phyloP scores from a whole-genome alignment of 371 early-diverging fungal species.

The Rhizopus sp. region DNA sequence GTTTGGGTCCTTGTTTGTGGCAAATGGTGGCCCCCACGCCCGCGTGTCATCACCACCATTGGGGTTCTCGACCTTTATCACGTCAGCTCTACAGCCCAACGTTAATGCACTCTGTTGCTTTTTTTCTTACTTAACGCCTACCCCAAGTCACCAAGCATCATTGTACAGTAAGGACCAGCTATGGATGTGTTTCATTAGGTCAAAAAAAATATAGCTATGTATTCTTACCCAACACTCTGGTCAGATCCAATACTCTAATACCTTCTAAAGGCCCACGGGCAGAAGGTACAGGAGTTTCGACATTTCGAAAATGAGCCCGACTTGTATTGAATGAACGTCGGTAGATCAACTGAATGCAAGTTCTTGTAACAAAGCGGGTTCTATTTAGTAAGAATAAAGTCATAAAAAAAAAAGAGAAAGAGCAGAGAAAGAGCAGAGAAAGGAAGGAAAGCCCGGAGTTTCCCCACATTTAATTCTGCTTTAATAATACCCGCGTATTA shows the following conservation, averaged over 20 bases:
- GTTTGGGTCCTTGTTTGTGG: conserved; percentile 41
- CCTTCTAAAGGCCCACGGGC: conserved; percentile 65
- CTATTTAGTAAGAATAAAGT: not conserved
- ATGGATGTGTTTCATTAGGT: not conserved
- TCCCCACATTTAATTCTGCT: conserved; percentile 1
- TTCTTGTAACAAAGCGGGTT: not conserved
- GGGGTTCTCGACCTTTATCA: conserved; percentile 89
- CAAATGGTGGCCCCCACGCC: conserved; percentile 82
- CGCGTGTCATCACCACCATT: conserved; percentile 85
- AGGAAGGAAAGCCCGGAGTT: not conserved
- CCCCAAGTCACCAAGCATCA: conserved; percentile 89
- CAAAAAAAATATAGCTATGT: conserved; percentile 10
- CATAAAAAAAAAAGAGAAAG: not conserved
- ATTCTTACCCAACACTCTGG: conserved; percentile 72
- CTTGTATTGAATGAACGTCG: conserved; percentile 12
- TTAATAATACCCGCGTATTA: conserved; percentile 2
- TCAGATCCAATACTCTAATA: conserved; percentile 80
- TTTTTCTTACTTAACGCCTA: conserved; percentile 24
- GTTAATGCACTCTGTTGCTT: not conserved
- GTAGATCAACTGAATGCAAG: not conserved
- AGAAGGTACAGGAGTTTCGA: not conserved
- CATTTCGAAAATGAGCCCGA: conserved; percentile 11
- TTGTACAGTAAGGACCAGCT: conserved; percentile 84
- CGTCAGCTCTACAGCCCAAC: conserved; percentile 68
- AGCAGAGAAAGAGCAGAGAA: not conserved